phyloP scores from a whole-genome alignment of 2,329 filamentous ascomycete species.

The Colletotrichum sp. region DNA sequence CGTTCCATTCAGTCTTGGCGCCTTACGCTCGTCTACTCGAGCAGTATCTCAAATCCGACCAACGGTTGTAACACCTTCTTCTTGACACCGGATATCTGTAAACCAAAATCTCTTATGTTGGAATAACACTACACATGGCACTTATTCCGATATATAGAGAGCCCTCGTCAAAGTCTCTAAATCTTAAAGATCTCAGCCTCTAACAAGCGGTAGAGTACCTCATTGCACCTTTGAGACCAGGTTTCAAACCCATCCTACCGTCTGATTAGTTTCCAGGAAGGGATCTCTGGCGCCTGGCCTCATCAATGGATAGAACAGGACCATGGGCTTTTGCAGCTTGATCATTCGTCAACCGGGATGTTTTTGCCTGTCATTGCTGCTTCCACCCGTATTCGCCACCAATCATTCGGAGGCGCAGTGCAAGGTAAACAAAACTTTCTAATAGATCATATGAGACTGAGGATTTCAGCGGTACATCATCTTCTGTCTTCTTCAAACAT shows the following conservation, averaged over 20 bases:
- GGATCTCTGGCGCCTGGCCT: not conserved
- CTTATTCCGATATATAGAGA: accelerated
- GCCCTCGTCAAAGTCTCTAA: not conserved
- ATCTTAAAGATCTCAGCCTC: accelerated
- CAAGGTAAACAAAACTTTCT: not conserved
- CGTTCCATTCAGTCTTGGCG: not conserved
- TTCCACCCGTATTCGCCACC: accelerated
- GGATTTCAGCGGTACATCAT: not conserved
- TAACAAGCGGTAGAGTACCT: accelerated
- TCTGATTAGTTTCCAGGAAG: not conserved
- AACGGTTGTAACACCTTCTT: accelerated
- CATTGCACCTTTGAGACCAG: not conserved
- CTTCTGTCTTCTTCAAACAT: not conserved
- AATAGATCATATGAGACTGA: accelerated
- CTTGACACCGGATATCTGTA: not conserved
- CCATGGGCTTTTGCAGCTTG: not conserved
- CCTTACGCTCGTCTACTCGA: not conserved
- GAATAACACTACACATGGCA: not conserved
- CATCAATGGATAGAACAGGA: not conserved
- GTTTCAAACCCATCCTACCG: not conserved
- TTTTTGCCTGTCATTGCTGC: not conserved
- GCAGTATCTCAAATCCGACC: not conserved
- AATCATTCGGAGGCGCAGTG: not conserved
- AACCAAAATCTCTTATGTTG: accelerated
- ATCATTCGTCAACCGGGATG: too few species aligned